Base-by-base conservation (phyloP, 164 flowering plant species). In the Sedum album region DNA sequence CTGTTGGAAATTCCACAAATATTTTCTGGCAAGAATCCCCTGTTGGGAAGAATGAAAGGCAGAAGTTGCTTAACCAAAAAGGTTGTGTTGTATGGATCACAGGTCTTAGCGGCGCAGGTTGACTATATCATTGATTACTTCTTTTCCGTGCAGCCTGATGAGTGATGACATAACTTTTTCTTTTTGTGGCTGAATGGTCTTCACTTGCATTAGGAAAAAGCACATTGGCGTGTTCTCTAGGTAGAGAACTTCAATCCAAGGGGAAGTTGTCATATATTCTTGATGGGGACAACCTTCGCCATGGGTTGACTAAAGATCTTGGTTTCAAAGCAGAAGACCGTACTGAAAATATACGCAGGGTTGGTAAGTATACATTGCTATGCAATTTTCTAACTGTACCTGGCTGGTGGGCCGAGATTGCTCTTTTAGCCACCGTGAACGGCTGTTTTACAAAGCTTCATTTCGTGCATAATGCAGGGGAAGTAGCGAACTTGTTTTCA, bases 81-180 rank as follows among this genome's bases (percentile, higher is more conserved):
- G 90, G 90, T 6, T 86, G 90, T 71, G 80, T 86, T 66, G 77
- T 84, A 48, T 86, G 90, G 90, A 83, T 86, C 60, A 86, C 90
- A 0, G 90, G 90, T 23, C 87, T 86, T 42, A 86, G 90, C 69
- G 87, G 90, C 71, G 82, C 90, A 82, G 90, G 90, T 83, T 46
- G n/a, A n/a, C n/a, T n/a, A n/a, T n/a, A n/a, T n/a, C n/a, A n/a
- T n/a, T n/a, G n/a, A n/a, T n/a, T n/a, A n/a, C 46, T 21, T 28
- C 65, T 15, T 26, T 46, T 46, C 20, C 4, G 51, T 46, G 51
- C 20, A 46, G 0, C 17, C 51, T 31, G 39, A 63, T 20, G 66
- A 10, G 10, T 6, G 6, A 38, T 6, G 8, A 63, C 23, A 31
- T 63, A 31, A 30, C 38, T 5, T 11, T 30, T 38, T 46, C 51